phyloP scores from a whole-genome alignment of 1,139 yeast genomes.

The Ogataea hybrid region DNA sequence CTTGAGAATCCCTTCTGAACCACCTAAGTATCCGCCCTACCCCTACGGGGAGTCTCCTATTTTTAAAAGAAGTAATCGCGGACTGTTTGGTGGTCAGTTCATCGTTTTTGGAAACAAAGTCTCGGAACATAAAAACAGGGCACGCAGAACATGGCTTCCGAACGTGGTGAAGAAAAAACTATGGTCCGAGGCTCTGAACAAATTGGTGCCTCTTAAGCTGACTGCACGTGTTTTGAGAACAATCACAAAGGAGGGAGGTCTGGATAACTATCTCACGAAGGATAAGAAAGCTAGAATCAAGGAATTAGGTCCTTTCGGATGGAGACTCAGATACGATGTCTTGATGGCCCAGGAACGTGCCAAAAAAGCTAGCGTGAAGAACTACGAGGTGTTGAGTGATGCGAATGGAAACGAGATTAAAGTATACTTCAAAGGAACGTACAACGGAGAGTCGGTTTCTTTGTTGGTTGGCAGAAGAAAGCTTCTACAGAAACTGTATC shows the following conservation, averaged over 20 bases:
- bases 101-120: conserved; percentile 75
- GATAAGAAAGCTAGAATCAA: conserved; percentile 87
- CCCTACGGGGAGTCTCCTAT: conserved; percentile 75
- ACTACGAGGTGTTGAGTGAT: conserved; percentile 32
- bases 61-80: conserved; percentile 83
- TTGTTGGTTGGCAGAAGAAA: conserved; percentile 64
- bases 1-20: conserved; percentile 45
- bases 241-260: conserved; percentile 89
- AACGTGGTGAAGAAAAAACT: conserved; percentile 71
- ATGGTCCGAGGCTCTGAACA: conserved; percentile 80
- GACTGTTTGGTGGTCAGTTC: conserved; percentile 87
- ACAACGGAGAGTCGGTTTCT: conserved; percentile 44
- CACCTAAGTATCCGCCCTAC: conserved; percentile 66
- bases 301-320: conserved; percentile 88
- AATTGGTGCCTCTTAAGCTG: conserved; percentile 53
- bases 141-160: conserved; percentile 76
- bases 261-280: conserved; percentile 82
- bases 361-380: conserved; percentile 26
- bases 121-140: conserved; percentile 71
- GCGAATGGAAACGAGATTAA: conserved; percentile 39
- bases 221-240: conserved; percentile 85
- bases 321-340: conserved; percentile 81
- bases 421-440: conserved; percentile 49
- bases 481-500: conserved; percentile 53
- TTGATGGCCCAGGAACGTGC: conserved; percentile 37